Percentiles rank a stretch among this genome's conserved stretches.
Conservation (phyloP, 208 protist species). For the Trichomonas gallinae region DNA sequence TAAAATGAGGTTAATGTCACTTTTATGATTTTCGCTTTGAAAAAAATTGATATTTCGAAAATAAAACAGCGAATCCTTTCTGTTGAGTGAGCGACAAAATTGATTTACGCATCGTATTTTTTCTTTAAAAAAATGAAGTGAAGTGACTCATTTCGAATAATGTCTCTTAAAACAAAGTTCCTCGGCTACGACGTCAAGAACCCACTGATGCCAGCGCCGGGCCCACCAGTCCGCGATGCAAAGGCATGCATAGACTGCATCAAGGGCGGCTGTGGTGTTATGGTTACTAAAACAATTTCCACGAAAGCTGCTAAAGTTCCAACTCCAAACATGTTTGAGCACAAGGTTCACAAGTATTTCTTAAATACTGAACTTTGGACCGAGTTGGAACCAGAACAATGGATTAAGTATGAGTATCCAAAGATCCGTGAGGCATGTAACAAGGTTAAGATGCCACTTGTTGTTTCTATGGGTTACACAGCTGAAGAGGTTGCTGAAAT, state of each 20-base stretch:
- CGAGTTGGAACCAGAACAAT: background rate
- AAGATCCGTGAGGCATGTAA: slow-evolving; percentile 9
- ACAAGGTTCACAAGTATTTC: background rate
- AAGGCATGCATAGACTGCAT: background rate
- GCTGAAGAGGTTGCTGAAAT: background rate
- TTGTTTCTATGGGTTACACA: background rate
- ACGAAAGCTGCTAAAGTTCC: background rate
- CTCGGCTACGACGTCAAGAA: background rate
- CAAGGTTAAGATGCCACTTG: background rate
- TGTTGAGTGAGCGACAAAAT: too few species aligned
- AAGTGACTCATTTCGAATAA: background rate
- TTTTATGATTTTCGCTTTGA: too few species aligned
- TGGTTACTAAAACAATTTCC: background rate
- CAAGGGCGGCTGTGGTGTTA: background rate
- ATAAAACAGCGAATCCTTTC: too few species aligned
- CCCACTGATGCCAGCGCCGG: background rate
- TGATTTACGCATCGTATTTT: too few species aligned
- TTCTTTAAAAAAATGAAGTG: too few species aligned
- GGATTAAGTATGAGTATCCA: slow-evolving; percentile 15
- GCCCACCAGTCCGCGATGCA: background rate
- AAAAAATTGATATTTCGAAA: too few species aligned
- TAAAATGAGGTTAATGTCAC: too few species aligned
- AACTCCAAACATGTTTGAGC: background rate
- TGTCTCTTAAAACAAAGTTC: slow-evolving; percentile 2
- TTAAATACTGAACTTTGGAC: background rate